Base-by-base conservation (phyloP, 306 rosid genomes). In the Gastrolobium villosum region DNA sequence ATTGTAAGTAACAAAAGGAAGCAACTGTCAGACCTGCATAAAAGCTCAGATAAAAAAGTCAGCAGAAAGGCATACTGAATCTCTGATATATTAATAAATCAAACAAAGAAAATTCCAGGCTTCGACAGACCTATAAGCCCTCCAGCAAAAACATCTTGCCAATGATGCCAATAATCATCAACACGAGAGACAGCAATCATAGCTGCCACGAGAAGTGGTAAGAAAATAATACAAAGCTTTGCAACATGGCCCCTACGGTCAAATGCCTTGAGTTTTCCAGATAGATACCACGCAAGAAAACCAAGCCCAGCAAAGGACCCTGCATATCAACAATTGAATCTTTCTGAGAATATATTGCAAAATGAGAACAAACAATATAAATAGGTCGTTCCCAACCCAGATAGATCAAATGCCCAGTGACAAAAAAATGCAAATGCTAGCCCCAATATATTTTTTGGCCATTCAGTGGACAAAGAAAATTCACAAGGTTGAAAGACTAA, bases 101-200 rank as follows among this genome's bases (percentile, higher is more conserved):
- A 56, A 81, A 41, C 34, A 68, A 31, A 75, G 49, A 56, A 52
- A 60, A 43, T 15, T 48, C 10, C 20, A 40, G 34, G 50, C 54
- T 15, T 56, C 50, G 52, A 48, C 63, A 74, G 26, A 92, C 97
- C 97, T 62, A 92, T 9, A 72, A 92, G 84, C 75, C 90, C 87
- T 30, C 93, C 97, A 30, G 92, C 81, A 72, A 87, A 88, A 53
- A 90, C 93, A 75, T 92, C 95, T 79, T 90, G 89, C 97, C 94
- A 90, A 59, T 92, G 93, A 87, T 92, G 97, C 97, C 94, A 87
- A 81, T 92, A 92, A 76, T 92, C 96, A 83, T 92, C 97, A 82
- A 92, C 91, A 45, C 97, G 94, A 86, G 97, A 88, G 50, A 90
- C 90, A 35, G 73, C 94, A 49, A 92, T 88, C 40, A 92, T 78